A percentile compares a stretch with the other conserved stretches of the same genome.
Evolutionary conservation across 306 rosid genomes (phyloP).

Genomic region (Gastrolobium villosum): DNA sequence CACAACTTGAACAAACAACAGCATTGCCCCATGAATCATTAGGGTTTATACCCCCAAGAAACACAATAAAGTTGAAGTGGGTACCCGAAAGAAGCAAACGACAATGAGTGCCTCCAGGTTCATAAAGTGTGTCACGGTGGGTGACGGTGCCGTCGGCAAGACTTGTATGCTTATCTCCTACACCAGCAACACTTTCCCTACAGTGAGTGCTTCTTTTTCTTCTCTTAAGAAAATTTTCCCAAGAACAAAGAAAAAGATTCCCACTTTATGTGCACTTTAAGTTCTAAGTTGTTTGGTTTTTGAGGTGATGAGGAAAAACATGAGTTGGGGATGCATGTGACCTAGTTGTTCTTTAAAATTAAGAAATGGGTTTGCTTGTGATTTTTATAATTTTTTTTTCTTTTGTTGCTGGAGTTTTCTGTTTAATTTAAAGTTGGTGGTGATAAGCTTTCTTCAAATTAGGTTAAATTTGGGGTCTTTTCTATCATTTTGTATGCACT

Average conservation of each 20-base stretch:
- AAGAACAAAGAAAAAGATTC: slow-evolving; percentile 10
- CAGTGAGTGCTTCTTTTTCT: slow-evolving; percentile 61
- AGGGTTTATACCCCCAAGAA: slow-evolving; percentile 51
- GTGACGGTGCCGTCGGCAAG: slow-evolving; percentile 97
- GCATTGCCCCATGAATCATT: slow-evolving; percentile 45
- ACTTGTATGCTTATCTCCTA: slow-evolving; percentile 99
- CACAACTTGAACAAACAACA: slow-evolving; percentile 22
- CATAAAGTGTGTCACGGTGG: slow-evolving; percentile 95
- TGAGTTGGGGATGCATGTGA: neutral
- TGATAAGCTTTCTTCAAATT: slow-evolving; percentile 38
- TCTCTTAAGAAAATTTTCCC: slow-evolving; percentile 1
- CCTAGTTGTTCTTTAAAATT: slow-evolving; percentile 11
- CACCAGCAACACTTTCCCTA: slow-evolving; percentile 98
- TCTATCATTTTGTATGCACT: slow-evolving; percentile 29
- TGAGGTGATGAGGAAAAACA: slow-evolving; percentile 10
- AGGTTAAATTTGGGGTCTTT: neutral
- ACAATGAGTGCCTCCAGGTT: slow-evolving; percentile 93
- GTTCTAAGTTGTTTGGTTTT: slow-evolving; percentile 42
- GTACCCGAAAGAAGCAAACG: slow-evolving; percentile 13
- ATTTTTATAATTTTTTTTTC: neutral
- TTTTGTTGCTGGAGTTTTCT: slow-evolving; percentile 28
- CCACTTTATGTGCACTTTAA: slow-evolving; percentile 33
- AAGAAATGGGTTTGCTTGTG: slow-evolving; percentile 39
- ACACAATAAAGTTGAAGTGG: slow-evolving; percentile 1
- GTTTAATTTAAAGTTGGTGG: slow-evolving; percentile 34